These are phyloP conservation scores for Antarctomyces pellizariae DNA, from an alignment of 495 filamentous ascomycete genomes.

Conservation along the genomic window DNA sequence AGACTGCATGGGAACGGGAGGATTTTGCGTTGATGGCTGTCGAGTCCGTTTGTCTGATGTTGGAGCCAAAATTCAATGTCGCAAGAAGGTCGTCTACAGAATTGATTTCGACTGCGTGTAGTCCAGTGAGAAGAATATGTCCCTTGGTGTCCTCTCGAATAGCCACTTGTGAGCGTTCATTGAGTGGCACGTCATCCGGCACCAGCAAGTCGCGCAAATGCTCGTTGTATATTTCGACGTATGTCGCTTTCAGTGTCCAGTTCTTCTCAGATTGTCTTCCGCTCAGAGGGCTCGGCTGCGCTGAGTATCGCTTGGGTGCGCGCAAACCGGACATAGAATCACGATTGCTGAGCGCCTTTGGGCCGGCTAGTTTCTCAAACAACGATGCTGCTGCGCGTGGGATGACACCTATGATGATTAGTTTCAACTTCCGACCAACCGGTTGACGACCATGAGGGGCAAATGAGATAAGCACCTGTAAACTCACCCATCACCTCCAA, in stretches of 20 bases:
- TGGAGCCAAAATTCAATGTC: constrained; percentile 75
- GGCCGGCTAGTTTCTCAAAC: constrained; percentile 63
- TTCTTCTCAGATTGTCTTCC: constrained; percentile 37
- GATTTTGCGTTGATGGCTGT: constrained; percentile 97
- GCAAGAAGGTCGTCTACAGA: constrained; percentile 78
- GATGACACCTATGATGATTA: constrained; percentile 45
- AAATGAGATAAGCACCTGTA: constrained; percentile 1
- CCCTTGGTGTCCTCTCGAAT: constrained; percentile 93
- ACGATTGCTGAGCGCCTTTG: constrained; percentile 24
- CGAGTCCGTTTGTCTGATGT: constrained; percentile 93
- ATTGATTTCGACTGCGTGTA: constrained; percentile 74
- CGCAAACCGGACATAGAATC: constrained; percentile 55
- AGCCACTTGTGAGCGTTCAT: constrained; percentile 51
- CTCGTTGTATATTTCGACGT: constrained; percentile 99
- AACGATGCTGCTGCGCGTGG: constrained; percentile 71
- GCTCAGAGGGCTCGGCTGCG: constrained; percentile 25
- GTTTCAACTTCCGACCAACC: not conserved
- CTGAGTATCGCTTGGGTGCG: constrained; percentile 63
- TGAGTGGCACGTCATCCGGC: constrained; percentile 40
- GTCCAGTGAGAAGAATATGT: constrained; percentile 76
- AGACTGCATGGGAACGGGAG: constrained; percentile 95
- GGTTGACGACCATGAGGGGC: not conserved
- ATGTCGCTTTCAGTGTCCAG: constrained; percentile 88
- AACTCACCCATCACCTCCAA: constrained; percentile 56
- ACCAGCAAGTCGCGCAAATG: constrained; percentile 76